Conservation (phyloP, 1,139 yeast genomes). For the Lodderomyces margitis region DNA sequence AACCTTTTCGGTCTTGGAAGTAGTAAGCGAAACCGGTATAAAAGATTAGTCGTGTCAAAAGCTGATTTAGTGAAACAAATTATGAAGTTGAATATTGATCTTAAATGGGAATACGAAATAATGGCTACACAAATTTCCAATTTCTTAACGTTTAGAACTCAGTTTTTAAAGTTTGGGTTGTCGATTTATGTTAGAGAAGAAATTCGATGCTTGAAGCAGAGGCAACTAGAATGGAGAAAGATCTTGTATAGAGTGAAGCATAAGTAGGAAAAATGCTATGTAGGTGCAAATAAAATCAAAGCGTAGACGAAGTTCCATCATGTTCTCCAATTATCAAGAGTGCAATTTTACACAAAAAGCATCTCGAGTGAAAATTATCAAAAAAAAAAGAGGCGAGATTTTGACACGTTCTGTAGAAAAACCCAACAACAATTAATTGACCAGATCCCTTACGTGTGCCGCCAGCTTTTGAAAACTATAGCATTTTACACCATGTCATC, state of each 20-base stretch:
- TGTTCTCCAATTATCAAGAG: no score
- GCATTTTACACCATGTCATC: constrained; percentile 14
- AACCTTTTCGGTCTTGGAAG: constrained; percentile 34
- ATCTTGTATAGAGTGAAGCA: constrained; percentile 6
- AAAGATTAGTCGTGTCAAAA: constrained; percentile 28
- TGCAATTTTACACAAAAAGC: constrained; percentile 1
- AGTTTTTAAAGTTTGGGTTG: constrained; percentile 37
- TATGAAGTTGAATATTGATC: constrained; percentile 32
- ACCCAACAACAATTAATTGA: neutral
- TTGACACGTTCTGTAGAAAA: neutral
- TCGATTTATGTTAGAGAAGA: constrained; percentile 27
- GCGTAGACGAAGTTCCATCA: no score
- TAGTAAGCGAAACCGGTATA: constrained; percentile 34
- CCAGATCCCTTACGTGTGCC: neutral
- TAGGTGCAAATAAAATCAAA: no score
- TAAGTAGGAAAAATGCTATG: no score
- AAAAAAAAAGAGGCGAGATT: neutral
- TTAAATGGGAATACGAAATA: constrained; percentile 53
- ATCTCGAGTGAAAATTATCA: neutral
- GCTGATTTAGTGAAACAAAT: constrained; percentile 35
- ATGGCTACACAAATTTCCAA: constrained; percentile 63
- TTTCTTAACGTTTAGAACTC: constrained; percentile 50
- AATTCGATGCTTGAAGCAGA: constrained; percentile 12
- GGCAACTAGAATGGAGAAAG: constrained; percentile 12
- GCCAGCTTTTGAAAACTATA: neutral